Percentiles rank a stretch among this genome's conserved stretches.
These are phyloP conservation scores for Diaporthe citri DNA, from an alignment of 2,329 filamentous ascomycete species.

Conservation along the genomic window DNA sequence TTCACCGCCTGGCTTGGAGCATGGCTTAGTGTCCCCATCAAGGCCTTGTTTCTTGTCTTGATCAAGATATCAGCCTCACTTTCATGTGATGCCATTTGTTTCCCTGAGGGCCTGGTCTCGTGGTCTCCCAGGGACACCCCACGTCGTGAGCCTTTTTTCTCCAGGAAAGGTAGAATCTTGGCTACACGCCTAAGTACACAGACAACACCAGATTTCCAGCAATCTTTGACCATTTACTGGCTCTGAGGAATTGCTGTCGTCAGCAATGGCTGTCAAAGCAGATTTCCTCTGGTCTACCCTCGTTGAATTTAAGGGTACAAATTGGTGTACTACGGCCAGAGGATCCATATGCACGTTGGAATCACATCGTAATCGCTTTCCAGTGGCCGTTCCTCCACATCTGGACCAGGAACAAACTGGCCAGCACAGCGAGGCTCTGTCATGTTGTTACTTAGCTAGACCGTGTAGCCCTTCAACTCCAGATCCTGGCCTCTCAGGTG, in stretches of 20 bases:
- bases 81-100: constrained; percentile 52
- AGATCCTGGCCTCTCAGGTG: constrained; percentile 75
- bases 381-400: no score
- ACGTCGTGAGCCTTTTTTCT: no score
- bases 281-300: constrained; percentile 69
- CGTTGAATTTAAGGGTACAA: constrained; percentile 66
- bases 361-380: constrained; percentile 55
- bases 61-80: constrained; percentile 80
- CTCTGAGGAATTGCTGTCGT: constrained; percentile 72
- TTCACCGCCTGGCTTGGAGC: not conserved
- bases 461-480: constrained; percentile 78
- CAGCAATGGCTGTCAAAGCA: constrained; percentile 81
- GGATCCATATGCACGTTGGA: constrained; percentile 69
- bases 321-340: constrained; percentile 72
- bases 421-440: constrained; percentile 67
- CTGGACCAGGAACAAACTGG: constrained; percentile 60
- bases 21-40: constrained; percentile 60
- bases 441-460: constrained; percentile 67
- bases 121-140: no score
- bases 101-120: no score
- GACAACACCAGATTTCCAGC: no score
- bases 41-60: constrained; percentile 73
- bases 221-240: no score
- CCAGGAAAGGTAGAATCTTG: no score
- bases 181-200: no score